phyloP scores from a whole-genome alignment of 2,329 filamentous ascomycete species.

The Colletotrichum lini region DNA sequence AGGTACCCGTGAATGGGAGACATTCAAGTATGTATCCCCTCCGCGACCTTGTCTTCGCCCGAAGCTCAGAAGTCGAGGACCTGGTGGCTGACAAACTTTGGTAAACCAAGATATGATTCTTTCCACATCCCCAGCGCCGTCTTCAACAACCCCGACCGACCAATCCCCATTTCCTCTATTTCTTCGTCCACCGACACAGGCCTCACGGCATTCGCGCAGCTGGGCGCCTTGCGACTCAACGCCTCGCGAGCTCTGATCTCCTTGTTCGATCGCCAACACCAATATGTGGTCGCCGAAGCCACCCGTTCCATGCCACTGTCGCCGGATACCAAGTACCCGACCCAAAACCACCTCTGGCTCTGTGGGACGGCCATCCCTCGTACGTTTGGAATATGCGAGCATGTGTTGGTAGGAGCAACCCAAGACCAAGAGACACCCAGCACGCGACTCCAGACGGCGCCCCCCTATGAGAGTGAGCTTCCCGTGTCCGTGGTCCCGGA shows the following conservation, averaged over 20 bases:
- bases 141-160: slow-evolving; percentile 45
- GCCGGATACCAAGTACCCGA: slow-evolving; percentile 40
- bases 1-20: slow-evolving; percentile 50
- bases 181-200: slow-evolving; percentile 52
- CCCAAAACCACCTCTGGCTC: slow-evolving; percentile 44
- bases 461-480: slow-evolving; percentile 43
- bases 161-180: slow-evolving; percentile 46
- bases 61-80: neutral
- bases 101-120: slow-evolving; percentile 42
- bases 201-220: slow-evolving; percentile 65
- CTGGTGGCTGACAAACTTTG: slow-evolving; percentile 5
- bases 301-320: slow-evolving; percentile 58
- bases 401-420: slow-evolving; percentile 43
- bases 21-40: slow-evolving; percentile 47
- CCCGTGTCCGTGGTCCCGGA: slow-evolving; percentile 55
- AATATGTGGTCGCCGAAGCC: slow-evolving; percentile 67
- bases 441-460: neutral
- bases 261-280: slow-evolving; percentile 63
- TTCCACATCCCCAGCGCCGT: slow-evolving; percentile 40
- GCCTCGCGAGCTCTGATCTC: slow-evolving; percentile 60
- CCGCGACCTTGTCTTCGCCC: neutral
- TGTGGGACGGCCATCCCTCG: slow-evolving; percentile 51
- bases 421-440: slow-evolving; percentile 7
- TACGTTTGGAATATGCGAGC: slow-evolving; percentile 49
- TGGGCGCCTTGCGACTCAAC: slow-evolving; percentile 60